A percentile compares a stretch with the other conserved stretches of the same genome.
Conservation (phyloP, 1,139 yeast species). For the Yarrowia galli region DNA sequence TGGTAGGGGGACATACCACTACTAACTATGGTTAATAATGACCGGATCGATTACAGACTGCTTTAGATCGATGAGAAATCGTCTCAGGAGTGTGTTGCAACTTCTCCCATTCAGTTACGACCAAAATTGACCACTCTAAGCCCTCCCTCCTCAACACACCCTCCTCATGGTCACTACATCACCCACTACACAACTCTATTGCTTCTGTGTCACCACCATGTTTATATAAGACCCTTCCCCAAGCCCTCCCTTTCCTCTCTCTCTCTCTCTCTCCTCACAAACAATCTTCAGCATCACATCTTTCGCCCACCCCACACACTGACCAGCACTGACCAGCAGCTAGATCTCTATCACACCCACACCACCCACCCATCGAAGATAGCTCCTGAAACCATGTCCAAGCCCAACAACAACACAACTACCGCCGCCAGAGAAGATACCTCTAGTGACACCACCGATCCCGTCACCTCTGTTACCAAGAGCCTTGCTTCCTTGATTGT, state of each 20-base stretch:
- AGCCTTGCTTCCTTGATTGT: slow-evolving; percentile 18
- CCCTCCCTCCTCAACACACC: too few relatives aligned
- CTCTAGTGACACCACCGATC: neutral
- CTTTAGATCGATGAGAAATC: too few relatives aligned
- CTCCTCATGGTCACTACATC: too few relatives aligned
- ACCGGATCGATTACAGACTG: too few relatives aligned
- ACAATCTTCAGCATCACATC: slow-evolving; percentile 7
- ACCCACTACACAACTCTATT: slow-evolving; percentile 7
- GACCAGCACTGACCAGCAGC: slow-evolving; percentile 24
- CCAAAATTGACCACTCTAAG: too few relatives aligned
- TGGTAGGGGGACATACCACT: too few relatives aligned
- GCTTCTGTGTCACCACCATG: neutral
- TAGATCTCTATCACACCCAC: slow-evolving; percentile 14
- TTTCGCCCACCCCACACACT: too few relatives aligned
- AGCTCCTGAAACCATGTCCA: slow-evolving; percentile 29
- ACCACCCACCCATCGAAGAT: neutral
- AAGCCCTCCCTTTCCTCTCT: too few relatives aligned
- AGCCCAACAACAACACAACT: neutral
- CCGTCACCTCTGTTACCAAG: slow-evolving; percentile 1
- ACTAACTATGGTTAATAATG: too few relatives aligned
- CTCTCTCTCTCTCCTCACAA: neutral
- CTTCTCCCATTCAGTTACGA: neutral
- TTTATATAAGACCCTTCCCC: neutral
- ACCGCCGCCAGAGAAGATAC: neutral
- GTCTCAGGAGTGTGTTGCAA: neutral